A percentile compares a stretch with the other conserved stretches of the same genome.
phyloP scores from a whole-genome alignment of 805 yeast genomes.

The Candida ulmi region DNA sequence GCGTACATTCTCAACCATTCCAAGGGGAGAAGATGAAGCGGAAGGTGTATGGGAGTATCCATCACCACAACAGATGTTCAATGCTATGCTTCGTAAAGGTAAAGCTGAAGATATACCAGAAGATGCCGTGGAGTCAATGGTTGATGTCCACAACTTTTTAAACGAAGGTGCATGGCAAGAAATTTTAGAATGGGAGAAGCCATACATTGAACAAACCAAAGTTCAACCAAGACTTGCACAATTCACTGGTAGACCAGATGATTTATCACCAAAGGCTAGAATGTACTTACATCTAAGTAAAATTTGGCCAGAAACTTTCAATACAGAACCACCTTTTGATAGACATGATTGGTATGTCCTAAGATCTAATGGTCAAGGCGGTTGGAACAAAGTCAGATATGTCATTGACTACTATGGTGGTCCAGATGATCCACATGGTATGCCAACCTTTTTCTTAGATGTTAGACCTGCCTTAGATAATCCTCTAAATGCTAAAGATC shows the following conservation, averaged over 20 bases:
- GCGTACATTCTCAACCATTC: slow-evolving; percentile 79
- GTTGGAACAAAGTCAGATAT: slow-evolving; percentile 75
- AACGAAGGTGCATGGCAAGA: slow-evolving; percentile 98
- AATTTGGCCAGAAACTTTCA: slow-evolving; percentile 66
- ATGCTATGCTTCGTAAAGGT: slow-evolving; percentile 95
- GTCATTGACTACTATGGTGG: slow-evolving; percentile 97
- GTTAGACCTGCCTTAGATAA: slow-evolving; percentile 93
- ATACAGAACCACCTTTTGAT: slow-evolving; percentile 86
- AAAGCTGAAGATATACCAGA: slow-evolving; percentile 85
- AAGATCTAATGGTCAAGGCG: slow-evolving; percentile 43
- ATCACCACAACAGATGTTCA: slow-evolving; percentile 97
- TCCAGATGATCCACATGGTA: slow-evolving; percentile 83
- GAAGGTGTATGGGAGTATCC: slow-evolving; percentile 97
- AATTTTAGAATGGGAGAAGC: slow-evolving; percentile 85
- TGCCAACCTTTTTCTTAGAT: slow-evolving; percentile 89
- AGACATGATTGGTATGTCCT: slow-evolving; percentile 98
- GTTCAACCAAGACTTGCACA: slow-evolving; percentile 70
- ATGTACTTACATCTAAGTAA: slow-evolving; percentile 59
- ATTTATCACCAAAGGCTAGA: slow-evolving; percentile 80
- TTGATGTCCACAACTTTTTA: slow-evolving; percentile 89
- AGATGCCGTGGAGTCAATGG: slow-evolving; percentile 96
- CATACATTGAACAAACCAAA: slow-evolving; percentile 49
- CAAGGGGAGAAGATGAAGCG: slow-evolving; percentile 60
- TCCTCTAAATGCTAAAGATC: slow-evolving; percentile 55
- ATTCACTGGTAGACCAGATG: slow-evolving; percentile 91